Evolutionary conservation across 768 basidiomycete genomes (phyloP).

Genomic region (Chlorophyllum brunneum): DNA sequence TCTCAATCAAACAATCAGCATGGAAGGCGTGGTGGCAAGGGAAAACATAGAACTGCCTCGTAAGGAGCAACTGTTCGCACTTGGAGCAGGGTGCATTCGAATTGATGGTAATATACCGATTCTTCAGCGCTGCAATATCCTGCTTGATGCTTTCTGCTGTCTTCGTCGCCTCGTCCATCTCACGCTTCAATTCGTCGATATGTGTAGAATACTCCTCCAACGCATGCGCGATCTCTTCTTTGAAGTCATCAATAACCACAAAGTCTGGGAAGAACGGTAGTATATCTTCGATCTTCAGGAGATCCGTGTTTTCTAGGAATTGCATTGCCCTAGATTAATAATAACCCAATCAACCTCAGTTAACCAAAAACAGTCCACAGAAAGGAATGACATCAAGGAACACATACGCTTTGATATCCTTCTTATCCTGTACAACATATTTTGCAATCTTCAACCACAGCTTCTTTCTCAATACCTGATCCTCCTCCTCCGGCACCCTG

Average conservation of each 20-base stretch:
- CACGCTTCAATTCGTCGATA: constrained; percentile 83
- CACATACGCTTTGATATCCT: constrained; percentile 95
- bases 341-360: constrained; percentile 1
- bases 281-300: constrained; percentile 98
- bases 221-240: constrained; percentile 95
- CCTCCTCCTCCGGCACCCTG: constrained; percentile 74
- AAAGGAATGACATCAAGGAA: neutral
- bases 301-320: constrained; percentile 90
- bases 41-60: constrained; percentile 96
- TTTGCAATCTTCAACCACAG: constrained; percentile 99
- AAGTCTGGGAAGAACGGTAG: constrained; percentile 99
- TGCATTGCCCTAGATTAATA: constrained; percentile 84
- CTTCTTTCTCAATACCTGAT: constrained; percentile 82
- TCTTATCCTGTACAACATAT: constrained; percentile 96
- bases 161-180: constrained; percentile 95
- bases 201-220: constrained; percentile 91
- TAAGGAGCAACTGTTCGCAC: constrained; percentile 73
- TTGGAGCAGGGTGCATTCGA: constrained; percentile 81
- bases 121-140: constrained; percentile 81
- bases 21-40: constrained; percentile 98
- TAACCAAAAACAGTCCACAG: constrained; percentile 1
- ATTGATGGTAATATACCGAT: constrained; percentile 90
- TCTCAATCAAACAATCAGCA: constrained; percentile 91
- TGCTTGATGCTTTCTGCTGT: constrained; percentile 92
- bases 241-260: constrained; percentile 98